Evolutionary conservation across 1,284 basidiomycete genomes (phyloP), one percentile per base, ranked within the genome.

Genomic region (Trichosporon sp.): DNA sequence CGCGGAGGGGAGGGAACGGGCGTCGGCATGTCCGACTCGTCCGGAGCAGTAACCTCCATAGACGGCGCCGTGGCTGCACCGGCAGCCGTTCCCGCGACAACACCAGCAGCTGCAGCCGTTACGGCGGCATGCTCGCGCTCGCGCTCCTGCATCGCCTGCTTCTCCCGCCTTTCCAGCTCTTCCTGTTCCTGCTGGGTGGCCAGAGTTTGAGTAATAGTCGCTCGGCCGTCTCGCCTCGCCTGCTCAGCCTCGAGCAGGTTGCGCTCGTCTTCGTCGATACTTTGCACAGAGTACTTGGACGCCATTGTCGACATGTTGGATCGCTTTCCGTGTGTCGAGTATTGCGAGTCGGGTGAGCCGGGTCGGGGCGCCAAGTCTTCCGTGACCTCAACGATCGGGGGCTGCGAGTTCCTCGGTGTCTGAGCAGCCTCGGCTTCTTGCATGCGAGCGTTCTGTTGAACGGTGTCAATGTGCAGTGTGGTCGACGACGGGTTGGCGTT

Each of bases 401-500:
- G 31, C 34, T n/a, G 32, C 52, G 3, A 36, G 60, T 4, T 21
- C 9, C 5, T 7, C 16, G 37, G 37, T 19, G 16, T 44, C 16
- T 14, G 46, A 5, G 46, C 63, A 13, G 58, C 59, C 8, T 62
- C 66, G 59, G 70, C 66, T 9, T 69, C 69, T 33, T 71, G 69
- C 3, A 65, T 68, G 29, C 70, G 66, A 27, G 73, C 73, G 14
- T 72, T 69, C 56, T 70, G 65, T 0, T 74, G 56, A 2, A 77
- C 52, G 3, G 73, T 66, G 61, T 78, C 75, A 52, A 77, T 70
- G 64, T 78, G 69, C 10, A 79, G 66, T 2, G 76, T 79, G 2
- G 76, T 79, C 25, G 72, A 73, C 56, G 71, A 73, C 0, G 49
- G 49, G 27, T 54, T 54, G 5, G 49, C 49, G 25, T 54, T 29